These are phyloP conservation scores for Mycena leptocephala DNA, from an alignment of 768 basidiomycete genomes.

Conservation along the genomic window DNA sequence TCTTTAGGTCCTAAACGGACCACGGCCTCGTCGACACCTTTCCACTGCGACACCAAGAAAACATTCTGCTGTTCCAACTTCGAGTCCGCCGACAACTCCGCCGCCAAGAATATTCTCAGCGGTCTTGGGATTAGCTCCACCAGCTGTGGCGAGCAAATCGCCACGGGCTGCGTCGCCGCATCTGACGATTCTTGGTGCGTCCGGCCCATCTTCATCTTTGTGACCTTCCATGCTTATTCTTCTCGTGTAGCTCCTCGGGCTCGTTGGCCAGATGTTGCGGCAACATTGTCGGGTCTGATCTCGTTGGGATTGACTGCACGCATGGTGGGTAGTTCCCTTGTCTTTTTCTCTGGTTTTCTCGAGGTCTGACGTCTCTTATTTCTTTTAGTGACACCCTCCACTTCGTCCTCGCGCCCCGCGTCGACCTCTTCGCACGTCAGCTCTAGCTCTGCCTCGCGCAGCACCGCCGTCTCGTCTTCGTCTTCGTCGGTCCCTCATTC, in stretches of 20 bases:
- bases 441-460: too few species aligned
- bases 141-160: slow-evolving; percentile 22
- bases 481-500: too few species aligned
- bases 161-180: background rate
- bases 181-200: slow-evolving; percentile 10
- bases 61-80: slow-evolving; percentile 27
- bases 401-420: background rate
- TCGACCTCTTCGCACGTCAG: too few species aligned
- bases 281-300: background rate
- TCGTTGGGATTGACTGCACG: slow-evolving; percentile 14
- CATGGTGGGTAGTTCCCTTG: background rate
- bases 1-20: background rate
- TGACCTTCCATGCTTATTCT: too few species aligned
- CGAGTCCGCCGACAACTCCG: background rate
- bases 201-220: background rate
- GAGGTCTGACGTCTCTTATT: background rate
- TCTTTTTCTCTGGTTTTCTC: background rate
- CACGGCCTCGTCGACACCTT: slow-evolving; percentile 3
- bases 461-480: too few species aligned
- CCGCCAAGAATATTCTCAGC: background rate
- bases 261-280: slow-evolving; percentile 14
- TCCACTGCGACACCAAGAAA: slow-evolving; percentile 1
- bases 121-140: background rate
- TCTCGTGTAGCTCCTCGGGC: too few species aligned
- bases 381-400: background rate